phyloP scores from a whole-genome alignment of 2,329 filamentous ascomycete genomes.

The Colletotrichum sp. region DNA sequence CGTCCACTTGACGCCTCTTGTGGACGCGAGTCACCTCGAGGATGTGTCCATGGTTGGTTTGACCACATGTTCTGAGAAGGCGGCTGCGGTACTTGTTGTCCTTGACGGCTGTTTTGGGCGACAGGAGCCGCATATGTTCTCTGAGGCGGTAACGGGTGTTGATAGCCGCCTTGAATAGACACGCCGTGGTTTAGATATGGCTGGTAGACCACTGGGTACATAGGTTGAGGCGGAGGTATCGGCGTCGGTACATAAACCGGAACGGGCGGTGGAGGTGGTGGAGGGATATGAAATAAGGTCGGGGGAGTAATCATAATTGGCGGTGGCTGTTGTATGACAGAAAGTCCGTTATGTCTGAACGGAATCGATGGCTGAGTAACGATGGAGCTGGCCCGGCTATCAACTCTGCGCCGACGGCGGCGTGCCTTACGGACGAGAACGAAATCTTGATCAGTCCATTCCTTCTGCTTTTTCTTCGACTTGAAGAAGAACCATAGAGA shows the following conservation, averaged over 20 bases:
- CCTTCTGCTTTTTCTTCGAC: conserved; percentile 11
- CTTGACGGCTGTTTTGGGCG: neutral
- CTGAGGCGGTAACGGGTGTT: neutral
- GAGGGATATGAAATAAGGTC: neutral
- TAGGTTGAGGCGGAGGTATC: neutral
- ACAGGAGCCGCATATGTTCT: neutral
- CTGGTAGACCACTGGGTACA: conserved; percentile 24
- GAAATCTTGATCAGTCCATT: conserved; percentile 1
- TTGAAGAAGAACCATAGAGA: conserved; percentile 36
- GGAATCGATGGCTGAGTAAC: neutral
- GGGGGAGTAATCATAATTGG: neutral
- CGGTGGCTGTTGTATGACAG: neutral
- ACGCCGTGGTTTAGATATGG: conserved; percentile 6
- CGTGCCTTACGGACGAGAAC: conserved; percentile 3
- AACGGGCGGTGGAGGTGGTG: conserved; percentile 6
- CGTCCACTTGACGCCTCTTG: neutral
- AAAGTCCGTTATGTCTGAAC: conserved; percentile 5
- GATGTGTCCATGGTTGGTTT: neutral
- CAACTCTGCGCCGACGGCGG: neutral
- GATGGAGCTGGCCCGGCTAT: neutral
- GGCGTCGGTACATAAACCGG: neutral
- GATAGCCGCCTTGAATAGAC: neutral
- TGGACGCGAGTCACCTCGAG: neutral
- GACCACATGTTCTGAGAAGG: neutral
- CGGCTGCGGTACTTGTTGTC: neutral